A percentile compares a stretch with the other conserved stretches of the same genome.
phyloP scores from a whole-genome alignment of 140 eudicot species.

The Bidens hawaiensis region DNA sequence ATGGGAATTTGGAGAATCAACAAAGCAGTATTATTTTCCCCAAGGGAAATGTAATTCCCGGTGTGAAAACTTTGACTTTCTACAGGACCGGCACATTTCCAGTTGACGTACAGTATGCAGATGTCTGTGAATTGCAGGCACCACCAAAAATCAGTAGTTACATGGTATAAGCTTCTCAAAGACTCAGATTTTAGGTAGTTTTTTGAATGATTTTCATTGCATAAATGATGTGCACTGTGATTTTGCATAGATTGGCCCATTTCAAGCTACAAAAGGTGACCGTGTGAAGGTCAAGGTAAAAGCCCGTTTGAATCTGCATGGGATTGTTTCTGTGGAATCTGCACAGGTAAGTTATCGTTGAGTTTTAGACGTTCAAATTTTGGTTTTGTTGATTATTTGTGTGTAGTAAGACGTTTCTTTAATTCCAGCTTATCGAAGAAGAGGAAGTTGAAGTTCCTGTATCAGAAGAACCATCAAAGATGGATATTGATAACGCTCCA shows the following conservation, averaged over 20 bases:
- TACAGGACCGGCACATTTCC: constrained; percentile 63
- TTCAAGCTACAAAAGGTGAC: constrained; percentile 67
- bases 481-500: constrained; percentile 72
- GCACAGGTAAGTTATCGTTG: constrained; percentile 53
- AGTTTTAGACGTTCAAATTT: not conserved
- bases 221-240: not conserved
- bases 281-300: constrained; percentile 73
- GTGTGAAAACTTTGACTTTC: constrained; percentile 77
- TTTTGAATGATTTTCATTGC: not conserved
- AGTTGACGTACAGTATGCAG: constrained; percentile 76
- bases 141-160: constrained; percentile 78
- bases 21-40: constrained; percentile 79
- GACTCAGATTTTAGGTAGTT: not conserved
- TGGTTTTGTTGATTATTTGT: not conserved
- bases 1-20: constrained; percentile 57
- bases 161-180: constrained; percentile 39
- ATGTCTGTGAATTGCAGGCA: constrained; percentile 74
- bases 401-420: not conserved
- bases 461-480: constrained; percentile 55
- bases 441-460: constrained; percentile 87
- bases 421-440: constrained; percentile 77
- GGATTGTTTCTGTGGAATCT: constrained; percentile 81
- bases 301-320: constrained; percentile 76
- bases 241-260: constrained; percentile 76
- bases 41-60: constrained; percentile 72